phyloP scores from a whole-genome alignment of 306 rosid species.

The Aeschynomene evenia region DNA sequence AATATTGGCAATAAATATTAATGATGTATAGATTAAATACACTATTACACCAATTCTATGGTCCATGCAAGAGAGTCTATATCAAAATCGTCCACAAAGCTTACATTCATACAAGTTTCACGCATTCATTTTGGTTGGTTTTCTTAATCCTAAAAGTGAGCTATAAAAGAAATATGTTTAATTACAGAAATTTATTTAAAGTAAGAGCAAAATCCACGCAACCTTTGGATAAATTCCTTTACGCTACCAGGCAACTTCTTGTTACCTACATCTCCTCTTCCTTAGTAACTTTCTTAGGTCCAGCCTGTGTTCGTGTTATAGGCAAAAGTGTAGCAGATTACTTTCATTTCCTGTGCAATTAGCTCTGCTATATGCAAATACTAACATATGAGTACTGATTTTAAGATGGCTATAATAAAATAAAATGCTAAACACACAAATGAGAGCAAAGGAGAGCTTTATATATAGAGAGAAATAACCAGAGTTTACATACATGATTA shows the following conservation, averaged over 20 bases:
- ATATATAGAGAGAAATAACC: conserved; percentile 24
- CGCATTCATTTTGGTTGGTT: too few species aligned
- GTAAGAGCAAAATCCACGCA: conserved; percentile 7
- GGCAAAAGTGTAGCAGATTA: conserved; percentile 74
- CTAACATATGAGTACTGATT: not conserved
- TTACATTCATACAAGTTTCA: too few species aligned
- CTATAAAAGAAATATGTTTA: too few species aligned
- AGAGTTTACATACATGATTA: not conserved
- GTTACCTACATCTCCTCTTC: conserved; percentile 94
- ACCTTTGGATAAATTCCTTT: conserved; percentile 87
- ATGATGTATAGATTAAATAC: too few species aligned
- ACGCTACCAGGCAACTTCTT: conserved; percentile 72
- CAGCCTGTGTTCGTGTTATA: conserved; percentile 77
- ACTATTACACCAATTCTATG: too few species aligned
- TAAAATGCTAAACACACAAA: too few species aligned
- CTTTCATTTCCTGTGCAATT: too few species aligned
- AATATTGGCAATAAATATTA: too few species aligned
- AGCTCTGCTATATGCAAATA: not conserved
- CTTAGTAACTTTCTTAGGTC: conserved; percentile 64
- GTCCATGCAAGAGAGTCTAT: too few species aligned
- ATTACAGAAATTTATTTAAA: not conserved
- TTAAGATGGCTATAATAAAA: not conserved
- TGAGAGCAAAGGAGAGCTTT: not conserved
- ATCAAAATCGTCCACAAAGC: too few species aligned
- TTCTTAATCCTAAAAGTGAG: too few species aligned